Conservation (phyloP, 2,329 filamentous ascomycete species). For the Rutstroemia sp. region DNA sequence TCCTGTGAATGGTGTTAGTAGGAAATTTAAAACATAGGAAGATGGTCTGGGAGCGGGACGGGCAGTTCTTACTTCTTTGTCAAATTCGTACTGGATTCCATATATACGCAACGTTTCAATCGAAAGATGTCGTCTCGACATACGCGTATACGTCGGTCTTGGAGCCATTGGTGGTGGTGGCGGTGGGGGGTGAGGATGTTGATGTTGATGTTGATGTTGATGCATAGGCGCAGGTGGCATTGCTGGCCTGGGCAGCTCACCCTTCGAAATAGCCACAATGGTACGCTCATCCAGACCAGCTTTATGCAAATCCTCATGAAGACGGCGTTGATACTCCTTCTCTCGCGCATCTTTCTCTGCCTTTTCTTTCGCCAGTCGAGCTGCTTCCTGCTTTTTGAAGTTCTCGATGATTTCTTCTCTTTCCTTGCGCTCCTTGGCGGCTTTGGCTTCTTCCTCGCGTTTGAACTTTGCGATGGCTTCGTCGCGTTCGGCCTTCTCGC, state of each 20-base stretch:
- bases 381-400: slow-evolving; percentile 31
- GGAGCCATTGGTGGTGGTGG: slow-evolving; percentile 12
- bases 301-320: slow-evolving; percentile 50
- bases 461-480: not conserved
- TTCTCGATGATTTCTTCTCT: slow-evolving; percentile 34
- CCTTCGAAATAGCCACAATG: slow-evolving; percentile 51
- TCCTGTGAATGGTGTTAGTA: slow-evolving; percentile 37
- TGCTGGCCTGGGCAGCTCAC: slow-evolving; percentile 25
- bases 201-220: not conserved
- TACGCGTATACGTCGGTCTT: slow-evolving; percentile 54
- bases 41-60: not conserved
- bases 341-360: slow-evolving; percentile 40
- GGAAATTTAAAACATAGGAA: not conserved
- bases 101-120: slow-evolving; percentile 52
- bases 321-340: slow-evolving; percentile 36
- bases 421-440: slow-evolving; percentile 26
- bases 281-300: slow-evolving; percentile 52
- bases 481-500: slow-evolving; percentile 11
- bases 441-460: slow-evolving; percentile 30
- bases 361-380: slow-evolving; percentile 38
- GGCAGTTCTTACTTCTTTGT: slow-evolving; percentile 26
- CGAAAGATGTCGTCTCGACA: slow-evolving; percentile 54
- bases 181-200: not conserved
- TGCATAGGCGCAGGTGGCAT: not conserved
- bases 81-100: slow-evolving; percentile 50